phyloP scores from a whole-genome alignment of 352 stramenopile genomes.

The Saprolegnia parasitica region DNA sequence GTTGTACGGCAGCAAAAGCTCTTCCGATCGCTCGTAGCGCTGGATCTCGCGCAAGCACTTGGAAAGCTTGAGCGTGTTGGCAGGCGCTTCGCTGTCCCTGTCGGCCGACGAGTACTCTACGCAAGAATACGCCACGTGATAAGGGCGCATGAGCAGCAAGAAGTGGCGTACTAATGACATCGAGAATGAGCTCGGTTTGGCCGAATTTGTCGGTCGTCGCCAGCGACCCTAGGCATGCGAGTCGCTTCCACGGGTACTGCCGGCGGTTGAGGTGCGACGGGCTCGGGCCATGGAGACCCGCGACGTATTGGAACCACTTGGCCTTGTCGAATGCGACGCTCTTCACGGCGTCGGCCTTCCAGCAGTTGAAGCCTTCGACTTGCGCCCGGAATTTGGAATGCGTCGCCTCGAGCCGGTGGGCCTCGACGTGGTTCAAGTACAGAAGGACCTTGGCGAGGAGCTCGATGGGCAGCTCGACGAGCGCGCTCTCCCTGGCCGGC shows the following conservation, averaged over 20 bases:
- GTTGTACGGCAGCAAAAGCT: slow-evolving; percentile 36
- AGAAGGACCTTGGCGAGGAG: slow-evolving; percentile 10
- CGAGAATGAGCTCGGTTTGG: slow-evolving; percentile 26
- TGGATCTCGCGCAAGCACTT: slow-evolving; percentile 26
- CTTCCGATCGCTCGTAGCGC: slow-evolving; percentile 31
- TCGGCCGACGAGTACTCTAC: slow-evolving; percentile 53
- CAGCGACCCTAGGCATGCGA: slow-evolving; percentile 26
- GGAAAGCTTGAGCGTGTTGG: slow-evolving; percentile 23
- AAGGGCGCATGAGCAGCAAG: too few relatives aligned
- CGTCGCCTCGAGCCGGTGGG: slow-evolving; percentile 16
- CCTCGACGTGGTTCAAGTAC: slow-evolving; percentile 12
- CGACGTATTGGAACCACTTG: slow-evolving; percentile 12
- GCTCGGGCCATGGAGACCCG: background rate
- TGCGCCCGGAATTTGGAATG: slow-evolving; percentile 19
- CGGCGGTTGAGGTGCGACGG: background rate
- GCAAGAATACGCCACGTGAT: background rate
- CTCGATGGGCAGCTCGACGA: slow-evolving; percentile 17
- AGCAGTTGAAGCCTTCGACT: slow-evolving; percentile 27
- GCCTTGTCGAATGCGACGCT: slow-evolving; percentile 20
- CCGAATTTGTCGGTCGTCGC: slow-evolving; percentile 5
- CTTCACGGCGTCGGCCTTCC: slow-evolving; percentile 11
- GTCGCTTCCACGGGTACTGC: slow-evolving; percentile 29
- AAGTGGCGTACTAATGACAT: slow-evolving; percentile 18
- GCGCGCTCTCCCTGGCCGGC: background rate
- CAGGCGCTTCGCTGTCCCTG: slow-evolving; percentile 44